Percentiles rank a stretch among this genome's conserved stretches.
phyloP scores from a whole-genome alignment of 768 basidiomycete species.

The Mycena venus region DNA sequence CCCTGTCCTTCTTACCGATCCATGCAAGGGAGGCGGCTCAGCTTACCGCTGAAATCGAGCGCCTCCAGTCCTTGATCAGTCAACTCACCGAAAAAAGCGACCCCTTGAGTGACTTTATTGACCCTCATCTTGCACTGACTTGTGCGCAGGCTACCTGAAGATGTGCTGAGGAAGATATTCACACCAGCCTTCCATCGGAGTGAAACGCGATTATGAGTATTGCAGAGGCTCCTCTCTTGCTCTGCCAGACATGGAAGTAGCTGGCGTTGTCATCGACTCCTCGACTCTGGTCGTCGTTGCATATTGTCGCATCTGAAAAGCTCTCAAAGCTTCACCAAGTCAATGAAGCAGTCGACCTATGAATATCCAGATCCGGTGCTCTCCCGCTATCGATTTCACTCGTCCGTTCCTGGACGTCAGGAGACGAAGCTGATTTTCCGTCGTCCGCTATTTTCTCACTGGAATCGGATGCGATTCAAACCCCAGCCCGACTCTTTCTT shows the following conservation, averaged over 20 bases:
- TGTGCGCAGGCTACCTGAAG: too few relatives aligned
- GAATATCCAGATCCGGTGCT: background rate
- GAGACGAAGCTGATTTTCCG: background rate
- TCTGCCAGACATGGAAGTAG: background rate
- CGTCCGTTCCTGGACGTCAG: background rate
- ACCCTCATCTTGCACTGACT: background rate
- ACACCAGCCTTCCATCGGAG: background rate
- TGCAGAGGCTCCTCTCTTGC: background rate
- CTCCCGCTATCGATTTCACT: background rate
- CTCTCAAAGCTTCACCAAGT: background rate
- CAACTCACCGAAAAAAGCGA: background rate
- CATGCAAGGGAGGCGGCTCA: background rate
- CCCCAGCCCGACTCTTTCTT: too few relatives aligned
- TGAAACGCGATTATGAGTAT: background rate
- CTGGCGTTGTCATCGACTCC: background rate
- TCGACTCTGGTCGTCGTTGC: background rate
- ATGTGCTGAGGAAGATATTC: constrained; percentile 7
- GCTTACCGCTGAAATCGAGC: background rate
- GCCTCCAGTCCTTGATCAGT: background rate
- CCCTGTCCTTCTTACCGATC: background rate
- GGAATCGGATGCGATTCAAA: background rate
- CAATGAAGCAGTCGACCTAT: background rate
- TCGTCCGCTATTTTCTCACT: background rate
- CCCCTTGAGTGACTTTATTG: background rate
- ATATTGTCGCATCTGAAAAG: background rate